Conservation (phyloP, 768 basidiomycete genomes). For the Mycena kentingensis region DNA sequence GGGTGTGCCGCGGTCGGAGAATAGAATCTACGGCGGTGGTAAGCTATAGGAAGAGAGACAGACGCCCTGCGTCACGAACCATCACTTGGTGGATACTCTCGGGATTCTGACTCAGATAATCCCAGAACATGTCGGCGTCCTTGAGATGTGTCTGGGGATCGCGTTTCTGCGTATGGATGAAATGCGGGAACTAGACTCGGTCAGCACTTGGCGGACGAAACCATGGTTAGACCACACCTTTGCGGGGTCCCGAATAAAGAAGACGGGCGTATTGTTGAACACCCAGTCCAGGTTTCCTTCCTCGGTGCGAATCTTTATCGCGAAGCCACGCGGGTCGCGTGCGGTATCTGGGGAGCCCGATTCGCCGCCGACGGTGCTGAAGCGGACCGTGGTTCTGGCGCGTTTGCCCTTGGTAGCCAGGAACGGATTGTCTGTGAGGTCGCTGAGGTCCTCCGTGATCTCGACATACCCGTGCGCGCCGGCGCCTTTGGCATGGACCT, state of each 20-base stretch:
- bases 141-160: conserved; percentile 91
- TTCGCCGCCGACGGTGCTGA: conserved; percentile 93
- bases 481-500: conserved; percentile 91
- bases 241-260: conserved; percentile 85
- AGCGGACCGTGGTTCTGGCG: conserved; percentile 77
- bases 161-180: conserved; percentile 92
- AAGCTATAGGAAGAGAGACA: no score
- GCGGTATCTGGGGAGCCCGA: conserved; percentile 89
- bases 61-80: no score
- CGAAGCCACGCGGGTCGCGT: conserved; percentile 92
- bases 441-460: conserved; percentile 82
- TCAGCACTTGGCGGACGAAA: no score
- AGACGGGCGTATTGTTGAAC: conserved; percentile 90
- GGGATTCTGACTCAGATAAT: conserved; percentile 85
- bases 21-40: no score
- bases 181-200: conserved; percentile 95
- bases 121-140: conserved; percentile 88
- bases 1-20: conserved; percentile 95
- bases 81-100: conserved; percentile 88
- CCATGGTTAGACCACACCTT: conserved; percentile 36
- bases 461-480: conserved; percentile 94
- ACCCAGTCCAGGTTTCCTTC: conserved; percentile 94
- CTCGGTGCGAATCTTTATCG: conserved; percentile 84
- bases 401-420: conserved; percentile 68
- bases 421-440: conserved; percentile 72